These are phyloP conservation scores for Moesziomyces sp. DNA, from an alignment of 1,284 basidiomycete species.

Conservation along the genomic window DNA sequence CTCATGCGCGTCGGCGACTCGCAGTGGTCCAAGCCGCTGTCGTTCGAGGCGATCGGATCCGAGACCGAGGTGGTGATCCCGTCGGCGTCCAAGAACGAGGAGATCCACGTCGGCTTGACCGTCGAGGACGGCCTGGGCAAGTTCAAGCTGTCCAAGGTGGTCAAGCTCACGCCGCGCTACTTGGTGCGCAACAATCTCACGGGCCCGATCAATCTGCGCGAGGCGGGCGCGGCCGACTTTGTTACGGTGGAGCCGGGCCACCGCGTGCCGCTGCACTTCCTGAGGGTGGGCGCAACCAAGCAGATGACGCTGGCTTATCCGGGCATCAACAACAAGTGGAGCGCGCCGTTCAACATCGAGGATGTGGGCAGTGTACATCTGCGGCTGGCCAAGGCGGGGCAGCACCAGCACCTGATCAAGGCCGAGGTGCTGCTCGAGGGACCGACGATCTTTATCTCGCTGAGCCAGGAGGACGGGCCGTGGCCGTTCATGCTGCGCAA, in stretches of 20 bases:
- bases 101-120: slow-evolving; percentile 87
- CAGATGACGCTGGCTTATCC: slow-evolving; percentile 84
- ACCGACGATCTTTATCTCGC: slow-evolving; percentile 86
- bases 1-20: slow-evolving; percentile 87
- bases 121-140: slow-evolving; percentile 89
- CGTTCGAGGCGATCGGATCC: slow-evolving; percentile 83
- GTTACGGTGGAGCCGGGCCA: slow-evolving; percentile 71
- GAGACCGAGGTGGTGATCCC: slow-evolving; percentile 85
- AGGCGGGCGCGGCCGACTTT: slow-evolving; percentile 76
- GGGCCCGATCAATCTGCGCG: slow-evolving; percentile 81
- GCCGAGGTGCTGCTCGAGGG: slow-evolving; percentile 86
- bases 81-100: slow-evolving; percentile 77
- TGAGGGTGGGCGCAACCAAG: slow-evolving; percentile 73
- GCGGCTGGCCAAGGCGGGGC: slow-evolving; percentile 71
- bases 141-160: slow-evolving; percentile 95
- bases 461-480: slow-evolving; percentile 75
- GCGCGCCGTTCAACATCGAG: slow-evolving; percentile 86
- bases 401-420: slow-evolving; percentile 75
- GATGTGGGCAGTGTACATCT: slow-evolving; percentile 89
- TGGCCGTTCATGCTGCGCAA: slow-evolving; percentile 96
- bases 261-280: slow-evolving; percentile 77
- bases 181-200: slow-evolving; percentile 84
- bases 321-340: slow-evolving; percentile 87
- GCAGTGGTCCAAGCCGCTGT: slow-evolving; percentile 78
- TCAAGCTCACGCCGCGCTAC: slow-evolving; percentile 91